Evolutionary conservation across 2,329 filamentous ascomycete species (phyloP).

Genomic region (Pseudocercospora musae): DNA sequence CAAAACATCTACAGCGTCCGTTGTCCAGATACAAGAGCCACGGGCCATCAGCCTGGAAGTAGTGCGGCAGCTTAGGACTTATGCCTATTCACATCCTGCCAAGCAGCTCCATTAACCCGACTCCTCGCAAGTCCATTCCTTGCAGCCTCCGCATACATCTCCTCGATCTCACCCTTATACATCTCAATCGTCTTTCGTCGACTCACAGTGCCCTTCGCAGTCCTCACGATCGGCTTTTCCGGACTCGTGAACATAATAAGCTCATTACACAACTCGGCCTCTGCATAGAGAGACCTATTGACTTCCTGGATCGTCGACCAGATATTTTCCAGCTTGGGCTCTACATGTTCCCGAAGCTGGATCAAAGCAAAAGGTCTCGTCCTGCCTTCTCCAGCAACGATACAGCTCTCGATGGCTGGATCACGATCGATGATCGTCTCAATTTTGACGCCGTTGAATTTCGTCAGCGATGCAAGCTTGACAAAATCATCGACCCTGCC

Average conservation of each 20-base stretch:
- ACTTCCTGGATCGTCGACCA: constrained; percentile 13
- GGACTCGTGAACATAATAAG: constrained; percentile 13
- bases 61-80: no score
- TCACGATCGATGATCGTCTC: constrained; percentile 16
- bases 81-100: not conserved
- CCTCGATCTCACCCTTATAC: constrained; percentile 14
- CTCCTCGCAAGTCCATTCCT: not conserved
- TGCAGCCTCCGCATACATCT: constrained; percentile 3
- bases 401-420: not conserved
- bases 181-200: constrained; percentile 10
- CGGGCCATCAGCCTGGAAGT: no score
- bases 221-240: constrained; percentile 10
- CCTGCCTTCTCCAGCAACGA: constrained; percentile 15
- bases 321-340: constrained; percentile 4
- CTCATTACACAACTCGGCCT: constrained; percentile 12
- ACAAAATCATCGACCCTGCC: constrained; percentile 22
- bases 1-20: no score
- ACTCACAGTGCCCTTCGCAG: constrained; percentile 15
- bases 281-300: constrained; percentile 14
- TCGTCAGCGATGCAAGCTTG: constrained; percentile 17
- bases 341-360: not conserved
- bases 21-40: no score
- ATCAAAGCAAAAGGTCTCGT: constrained; percentile 14
- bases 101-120: not conserved
- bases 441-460: constrained; percentile 20